Evolutionary conservation across 2,329 filamentous ascomycete species (phyloP).

Genomic region (Chaetomium olivaceum): DNA sequence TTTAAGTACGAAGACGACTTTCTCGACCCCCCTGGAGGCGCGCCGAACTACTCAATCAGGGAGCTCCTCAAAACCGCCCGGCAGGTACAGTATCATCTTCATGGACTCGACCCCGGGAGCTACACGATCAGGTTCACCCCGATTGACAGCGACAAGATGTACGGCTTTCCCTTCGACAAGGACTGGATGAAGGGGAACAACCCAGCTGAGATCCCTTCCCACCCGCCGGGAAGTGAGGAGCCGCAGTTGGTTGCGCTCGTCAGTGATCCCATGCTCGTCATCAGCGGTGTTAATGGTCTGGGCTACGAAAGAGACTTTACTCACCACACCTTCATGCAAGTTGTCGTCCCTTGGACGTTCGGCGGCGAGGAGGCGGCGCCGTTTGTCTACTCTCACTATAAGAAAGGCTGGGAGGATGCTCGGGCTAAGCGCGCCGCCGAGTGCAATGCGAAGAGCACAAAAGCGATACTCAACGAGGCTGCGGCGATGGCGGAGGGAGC

Average conservation of each 20-base stretch:
- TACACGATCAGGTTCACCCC: neutral
- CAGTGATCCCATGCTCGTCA: constrained; percentile 3
- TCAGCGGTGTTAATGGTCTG: neutral
- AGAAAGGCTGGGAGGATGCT: neutral
- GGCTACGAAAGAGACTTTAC: neutral
- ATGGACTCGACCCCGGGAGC: neutral
- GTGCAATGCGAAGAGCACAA: neutral
- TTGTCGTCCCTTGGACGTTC: neutral
- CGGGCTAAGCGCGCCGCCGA: neutral
- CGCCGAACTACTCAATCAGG: neutral
- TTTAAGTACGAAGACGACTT: neutral
- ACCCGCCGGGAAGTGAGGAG: neutral
- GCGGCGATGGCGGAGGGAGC: neutral
- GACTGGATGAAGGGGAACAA: neutral
- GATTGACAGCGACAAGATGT: neutral
- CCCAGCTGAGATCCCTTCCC: neutral
- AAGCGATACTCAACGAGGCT: neutral
- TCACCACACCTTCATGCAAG: neutral
- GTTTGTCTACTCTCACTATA: neutral
- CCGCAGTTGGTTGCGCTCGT: neutral
- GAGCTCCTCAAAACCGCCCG: neutral
- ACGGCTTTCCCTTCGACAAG: neutral
- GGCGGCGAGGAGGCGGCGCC: neutral
- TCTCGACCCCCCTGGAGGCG: neutral
- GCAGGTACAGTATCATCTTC: neutral